phyloP scores from a whole-genome alignment of 2,329 filamentous ascomycete species.

The Fusarium sp. region DNA sequence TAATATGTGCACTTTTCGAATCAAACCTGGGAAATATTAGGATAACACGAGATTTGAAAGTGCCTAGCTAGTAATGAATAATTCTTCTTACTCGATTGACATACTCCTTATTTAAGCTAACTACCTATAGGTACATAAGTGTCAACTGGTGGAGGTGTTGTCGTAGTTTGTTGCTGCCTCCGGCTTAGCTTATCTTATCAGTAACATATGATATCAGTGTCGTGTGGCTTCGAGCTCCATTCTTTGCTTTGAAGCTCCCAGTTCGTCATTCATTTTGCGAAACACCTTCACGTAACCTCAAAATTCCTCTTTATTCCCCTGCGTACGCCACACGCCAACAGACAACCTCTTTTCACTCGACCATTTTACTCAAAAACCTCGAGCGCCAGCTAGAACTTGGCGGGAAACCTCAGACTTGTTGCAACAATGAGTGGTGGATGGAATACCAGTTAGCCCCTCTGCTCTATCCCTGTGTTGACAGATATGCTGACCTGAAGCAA shows the following conservation, averaged over 20 bases:
- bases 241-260: slow-evolving; percentile 22
- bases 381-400: background rate
- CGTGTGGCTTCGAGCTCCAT: slow-evolving; percentile 27
- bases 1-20: background rate
- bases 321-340: background rate
- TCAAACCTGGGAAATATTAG: background rate
- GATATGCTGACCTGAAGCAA: slow-evolving; percentile 9
- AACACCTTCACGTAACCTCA: background rate
- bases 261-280: slow-evolving; percentile 4
- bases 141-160: slow-evolving; percentile 7
- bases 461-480: background rate
- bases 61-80: background rate
- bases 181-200: slow-evolving; percentile 41
- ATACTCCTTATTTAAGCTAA: too few species aligned
- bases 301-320: background rate
- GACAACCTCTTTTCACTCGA: background rate
- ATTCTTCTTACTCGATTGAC: background rate
- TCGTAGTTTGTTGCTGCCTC: slow-evolving; percentile 41
- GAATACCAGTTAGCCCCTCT: slow-evolving; percentile 79
- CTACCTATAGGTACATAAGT: too few species aligned
- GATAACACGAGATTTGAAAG: background rate
- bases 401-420: background rate
- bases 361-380: background rate
- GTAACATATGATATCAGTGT: slow-evolving; percentile 43
- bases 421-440: slow-evolving; percentile 80